phyloP scores from a whole-genome alignment of 1,139 yeast genomes.

The Nakaseomyces delphensis region DNA sequence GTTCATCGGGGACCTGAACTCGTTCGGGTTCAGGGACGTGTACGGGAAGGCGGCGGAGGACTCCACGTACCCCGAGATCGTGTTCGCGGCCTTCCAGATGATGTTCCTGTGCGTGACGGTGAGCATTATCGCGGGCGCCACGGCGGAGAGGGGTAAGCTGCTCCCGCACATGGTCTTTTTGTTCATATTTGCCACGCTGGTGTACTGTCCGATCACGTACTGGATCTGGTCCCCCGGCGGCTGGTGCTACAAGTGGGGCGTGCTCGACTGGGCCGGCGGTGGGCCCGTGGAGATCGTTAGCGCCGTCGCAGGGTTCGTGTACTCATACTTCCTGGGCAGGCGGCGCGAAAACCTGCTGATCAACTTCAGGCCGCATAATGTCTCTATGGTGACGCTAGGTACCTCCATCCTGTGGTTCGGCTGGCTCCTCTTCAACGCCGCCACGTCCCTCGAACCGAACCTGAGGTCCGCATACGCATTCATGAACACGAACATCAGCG shows the following conservation, averaged over 20 bases:
- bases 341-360: slow-evolving; percentile 76
- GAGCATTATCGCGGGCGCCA: slow-evolving; percentile 89
- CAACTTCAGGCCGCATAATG: slow-evolving; percentile 91
- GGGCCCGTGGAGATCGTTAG: slow-evolving; percentile 93
- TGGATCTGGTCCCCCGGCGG: slow-evolving; percentile 94
- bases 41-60: slow-evolving; percentile 40
- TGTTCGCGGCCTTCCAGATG: slow-evolving; percentile 80
- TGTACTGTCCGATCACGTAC: slow-evolving; percentile 85
- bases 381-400: slow-evolving; percentile 74
- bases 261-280: slow-evolving; percentile 93
- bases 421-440: slow-evolving; percentile 86
- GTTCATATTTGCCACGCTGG: slow-evolving; percentile 84
- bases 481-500: slow-evolving; percentile 85
- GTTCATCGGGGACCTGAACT: slow-evolving; percentile 76
- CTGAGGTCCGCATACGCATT: slow-evolving; percentile 52
- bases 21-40: slow-evolving; percentile 71
- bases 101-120: slow-evolving; percentile 85
- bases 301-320: slow-evolving; percentile 85
- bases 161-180: slow-evolving; percentile 76
- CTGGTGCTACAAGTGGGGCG: slow-evolving; percentile 92
- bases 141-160: slow-evolving; percentile 87
- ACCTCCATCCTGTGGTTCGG: slow-evolving; percentile 68
- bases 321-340: slow-evolving; percentile 73
- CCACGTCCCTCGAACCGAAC: slow-evolving; percentile 59
- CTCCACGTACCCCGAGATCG: slow-evolving; percentile 62